These are phyloP conservation scores for Akanthomyces muscarius DNA, from an alignment of 2,329 filamentous ascomycete species.

Conservation along the genomic window DNA sequence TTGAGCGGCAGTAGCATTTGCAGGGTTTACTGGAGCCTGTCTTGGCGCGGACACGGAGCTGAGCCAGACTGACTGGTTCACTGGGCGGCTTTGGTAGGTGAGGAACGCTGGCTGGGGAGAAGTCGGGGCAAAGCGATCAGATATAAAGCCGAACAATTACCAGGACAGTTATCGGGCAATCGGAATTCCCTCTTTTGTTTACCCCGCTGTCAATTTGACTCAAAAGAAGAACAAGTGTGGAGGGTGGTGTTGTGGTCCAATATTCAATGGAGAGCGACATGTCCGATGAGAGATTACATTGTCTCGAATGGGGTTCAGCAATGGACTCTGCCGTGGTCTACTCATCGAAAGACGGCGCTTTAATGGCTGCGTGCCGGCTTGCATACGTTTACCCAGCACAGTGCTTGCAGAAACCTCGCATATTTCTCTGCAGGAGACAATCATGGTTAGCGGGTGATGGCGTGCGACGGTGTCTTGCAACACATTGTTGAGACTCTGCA, in stretches of 20 bases:
- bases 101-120: neutral
- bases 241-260: neutral
- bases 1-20: neutral
- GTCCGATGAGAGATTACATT: neutral
- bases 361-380: neutral
- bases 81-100: neutral
- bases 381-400: neutral
- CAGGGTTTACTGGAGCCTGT: neutral
- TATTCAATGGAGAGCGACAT: neutral
- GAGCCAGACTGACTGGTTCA: neutral
- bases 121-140: neutral
- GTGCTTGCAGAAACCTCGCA: neutral
- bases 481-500: neutral
- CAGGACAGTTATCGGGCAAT: neutral
- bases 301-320: neutral
- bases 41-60: neutral
- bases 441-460: neutral
- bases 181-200: neutral
- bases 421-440: neutral
- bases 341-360: neutral
- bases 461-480: neutral
- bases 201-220: neutral
- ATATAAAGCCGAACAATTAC: constrained; percentile 1
- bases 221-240: neutral
- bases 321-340: neutral